Evolutionary conservation across 116 monocot genomes (phyloP).

Genomic region (Papilionanthe hybrid): DNA sequence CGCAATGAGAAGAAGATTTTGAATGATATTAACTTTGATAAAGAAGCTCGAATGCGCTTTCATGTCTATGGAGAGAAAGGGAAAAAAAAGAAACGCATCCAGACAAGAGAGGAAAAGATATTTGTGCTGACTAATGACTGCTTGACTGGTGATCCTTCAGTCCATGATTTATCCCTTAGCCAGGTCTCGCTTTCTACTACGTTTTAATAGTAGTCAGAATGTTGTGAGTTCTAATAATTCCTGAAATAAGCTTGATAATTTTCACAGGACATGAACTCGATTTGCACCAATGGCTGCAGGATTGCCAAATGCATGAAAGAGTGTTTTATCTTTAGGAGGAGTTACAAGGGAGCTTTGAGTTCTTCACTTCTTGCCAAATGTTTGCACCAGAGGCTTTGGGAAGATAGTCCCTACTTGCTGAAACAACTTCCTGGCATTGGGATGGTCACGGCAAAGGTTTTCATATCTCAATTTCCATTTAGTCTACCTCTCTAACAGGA

Average conservation of each 20-base stretch:
- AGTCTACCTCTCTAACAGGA: not conserved
- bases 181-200: slow-evolving; percentile 49
- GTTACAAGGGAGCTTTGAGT: slow-evolving; percentile 71
- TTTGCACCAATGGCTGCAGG: slow-evolving; percentile 87
- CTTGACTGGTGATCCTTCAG: slow-evolving; percentile 83
- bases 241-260: slow-evolving; percentile 8
- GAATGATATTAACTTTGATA: slow-evolving; percentile 88
- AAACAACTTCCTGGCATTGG: slow-evolving; percentile 97
- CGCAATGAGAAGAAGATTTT: slow-evolving; percentile 93
- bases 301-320: slow-evolving; percentile 98
- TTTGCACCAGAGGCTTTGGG: slow-evolving; percentile 87
- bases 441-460: slow-evolving; percentile 99
- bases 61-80: slow-evolving; percentile 80
- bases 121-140: slow-evolving; percentile 89
- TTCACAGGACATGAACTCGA: slow-evolving; percentile 65
- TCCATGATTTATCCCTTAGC: slow-evolving; percentile 83
- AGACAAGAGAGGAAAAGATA: slow-evolving; percentile 93
- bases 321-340: slow-evolving; percentile 83
- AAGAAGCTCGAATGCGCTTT: slow-evolving; percentile 65
- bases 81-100: slow-evolving; percentile 87
- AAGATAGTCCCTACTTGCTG: slow-evolving; percentile 78
- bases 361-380: slow-evolving; percentile 79
- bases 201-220: not conserved
- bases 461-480: slow-evolving; percentile 1
- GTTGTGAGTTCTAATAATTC: not conserved